Base-by-base conservation (phyloP, 352 stramenopile species). In the Phytophthora tubulina region DNA sequence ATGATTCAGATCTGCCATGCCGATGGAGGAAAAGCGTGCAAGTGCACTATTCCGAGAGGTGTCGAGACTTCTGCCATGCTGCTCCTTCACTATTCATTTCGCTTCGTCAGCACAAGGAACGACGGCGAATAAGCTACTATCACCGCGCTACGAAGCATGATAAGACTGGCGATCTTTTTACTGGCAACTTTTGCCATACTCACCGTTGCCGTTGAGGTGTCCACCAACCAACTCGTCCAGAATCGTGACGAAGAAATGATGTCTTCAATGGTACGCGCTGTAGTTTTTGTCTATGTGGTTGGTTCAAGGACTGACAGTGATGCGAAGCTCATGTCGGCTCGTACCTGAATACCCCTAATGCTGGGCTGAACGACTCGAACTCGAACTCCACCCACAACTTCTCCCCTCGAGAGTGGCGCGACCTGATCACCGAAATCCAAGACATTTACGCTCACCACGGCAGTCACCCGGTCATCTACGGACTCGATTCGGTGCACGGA, bases 401-500 rank as follows among this genome's bases (percentile, higher is more conserved):
- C 69, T 92, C 66, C 44, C 80, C 89, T 0, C 42, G 53, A 9
- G 81, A 98, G 61, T 98, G 89, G 84, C 82, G 93, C 11, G 49
- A 68, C 4, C 61, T 95, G 4, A 82, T 97, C 35, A 69, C 88
- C 14, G 73, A 85, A 54, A 91, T 98, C 27, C 90, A 98, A 78
- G 38, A 71, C 15, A 92, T 97, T 61, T 88, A 85, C 42, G 75
- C 89, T 15, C 65, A 88, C 6, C 71, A 92, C 11, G 75, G 70
- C 13, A 81, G 77, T 2, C 75, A 91, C 33, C 91, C 89, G 0
- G 67, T 94, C 8, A 75, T 98, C 27, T 98, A 94, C 72, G 94
- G 94, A 3, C 77, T 98, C 15, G 94, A 98, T 74, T 97, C 87
- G 45, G 89, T 97, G 11, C 94, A 98, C 53, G 94, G 94, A 32